Evolutionary conservation across 495 filamentous ascomycete genomes (phyloP).

Genomic region (Annulohypoxylon bovei): DNA sequence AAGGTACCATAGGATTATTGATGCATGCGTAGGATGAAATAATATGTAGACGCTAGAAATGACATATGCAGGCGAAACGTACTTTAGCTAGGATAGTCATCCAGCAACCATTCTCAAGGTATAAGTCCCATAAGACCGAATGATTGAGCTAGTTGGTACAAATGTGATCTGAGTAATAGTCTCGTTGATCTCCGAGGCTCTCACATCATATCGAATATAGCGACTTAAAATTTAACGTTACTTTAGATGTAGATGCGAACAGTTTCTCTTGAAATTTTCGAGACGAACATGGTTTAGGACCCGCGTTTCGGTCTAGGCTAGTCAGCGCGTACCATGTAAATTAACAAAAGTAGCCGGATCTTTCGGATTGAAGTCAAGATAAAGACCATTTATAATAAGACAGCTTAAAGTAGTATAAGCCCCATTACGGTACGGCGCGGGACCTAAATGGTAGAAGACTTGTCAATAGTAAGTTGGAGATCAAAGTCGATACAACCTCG

Average conservation of each 20-base stretch:
- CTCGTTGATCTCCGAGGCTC: conserved; percentile 1
- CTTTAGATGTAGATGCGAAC: conserved; percentile 14
- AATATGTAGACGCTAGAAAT: conserved; percentile 15
- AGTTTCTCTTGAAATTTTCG: conserved; percentile 14
- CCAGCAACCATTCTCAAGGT: conserved; percentile 7
- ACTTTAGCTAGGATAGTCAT: conserved; percentile 12
- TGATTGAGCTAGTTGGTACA: conserved; percentile 1
- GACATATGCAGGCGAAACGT: conserved; percentile 6
- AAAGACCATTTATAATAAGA: neutral
- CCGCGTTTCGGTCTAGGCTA: conserved; percentile 12
- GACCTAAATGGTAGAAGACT: neutral
- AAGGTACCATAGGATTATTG: neutral
- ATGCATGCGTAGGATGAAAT: conserved; percentile 31
- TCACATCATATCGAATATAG: neutral
- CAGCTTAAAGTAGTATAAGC: conserved; percentile 4
- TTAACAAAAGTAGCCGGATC: conserved; percentile 12
- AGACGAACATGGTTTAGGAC: conserved; percentile 9
- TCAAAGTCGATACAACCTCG: neutral
- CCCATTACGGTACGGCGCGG: neutral
- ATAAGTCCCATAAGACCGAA: neutral
- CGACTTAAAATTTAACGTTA: conserved; percentile 15
- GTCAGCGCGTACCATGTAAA: conserved; percentile 31
- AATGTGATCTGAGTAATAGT: conserved; percentile 9
- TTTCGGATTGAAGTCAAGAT: conserved; percentile 10
- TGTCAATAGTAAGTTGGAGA: neutral